Conservation (phyloP, 208 protist genomes). For the Crithidia acanthocephali region DNA sequence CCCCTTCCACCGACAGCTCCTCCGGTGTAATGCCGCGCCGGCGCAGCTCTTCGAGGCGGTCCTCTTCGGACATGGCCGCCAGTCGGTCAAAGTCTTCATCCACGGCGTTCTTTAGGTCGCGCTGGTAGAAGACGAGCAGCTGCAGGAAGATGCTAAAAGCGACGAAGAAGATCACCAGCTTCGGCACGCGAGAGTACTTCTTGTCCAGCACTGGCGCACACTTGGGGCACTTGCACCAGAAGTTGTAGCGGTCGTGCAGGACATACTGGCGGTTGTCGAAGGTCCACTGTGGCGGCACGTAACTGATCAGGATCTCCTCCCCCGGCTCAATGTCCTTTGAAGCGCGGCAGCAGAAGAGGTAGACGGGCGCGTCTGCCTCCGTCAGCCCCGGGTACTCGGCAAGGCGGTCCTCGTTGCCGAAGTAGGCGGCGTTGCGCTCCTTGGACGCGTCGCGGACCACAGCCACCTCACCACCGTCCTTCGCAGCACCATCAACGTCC, state of each 20-base stretch:
- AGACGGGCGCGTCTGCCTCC: slow-evolving; percentile 51
- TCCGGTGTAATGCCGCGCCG: slow-evolving; percentile 49
- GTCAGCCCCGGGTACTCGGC: slow-evolving; percentile 43
- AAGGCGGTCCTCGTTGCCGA: slow-evolving; percentile 24
- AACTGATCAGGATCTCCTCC: slow-evolving; percentile 85
- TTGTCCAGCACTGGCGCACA: slow-evolving; percentile 72
- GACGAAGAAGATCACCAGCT: slow-evolving; percentile 54
- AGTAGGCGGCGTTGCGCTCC: slow-evolving; percentile 29
- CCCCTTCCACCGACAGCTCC: slow-evolving; percentile 26
- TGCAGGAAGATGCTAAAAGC: slow-evolving; percentile 67
- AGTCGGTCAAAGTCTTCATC: slow-evolving; percentile 40
- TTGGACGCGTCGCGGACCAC: background rate
- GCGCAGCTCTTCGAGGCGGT: slow-evolving; percentile 49
- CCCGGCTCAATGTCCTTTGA: slow-evolving; percentile 69
- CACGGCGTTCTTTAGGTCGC: slow-evolving; percentile 44
- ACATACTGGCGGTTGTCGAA: slow-evolving; percentile 93
- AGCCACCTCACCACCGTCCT: background rate
- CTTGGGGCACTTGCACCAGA: slow-evolving; percentile 90
- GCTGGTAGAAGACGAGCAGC: slow-evolving; percentile 62
- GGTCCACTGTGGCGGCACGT: slow-evolving; percentile 80
- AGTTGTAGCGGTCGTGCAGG: slow-evolving; percentile 90
- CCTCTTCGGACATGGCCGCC: slow-evolving; percentile 42
- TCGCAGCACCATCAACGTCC: background rate
- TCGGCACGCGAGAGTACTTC: slow-evolving; percentile 62
- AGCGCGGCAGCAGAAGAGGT: slow-evolving; percentile 90